A percentile compares a stretch with the other conserved stretches of the same genome.
Evolutionary conservation across 2,329 filamentous ascomycete species (phyloP).

Genomic region (Exserohilum turcica): DNA sequence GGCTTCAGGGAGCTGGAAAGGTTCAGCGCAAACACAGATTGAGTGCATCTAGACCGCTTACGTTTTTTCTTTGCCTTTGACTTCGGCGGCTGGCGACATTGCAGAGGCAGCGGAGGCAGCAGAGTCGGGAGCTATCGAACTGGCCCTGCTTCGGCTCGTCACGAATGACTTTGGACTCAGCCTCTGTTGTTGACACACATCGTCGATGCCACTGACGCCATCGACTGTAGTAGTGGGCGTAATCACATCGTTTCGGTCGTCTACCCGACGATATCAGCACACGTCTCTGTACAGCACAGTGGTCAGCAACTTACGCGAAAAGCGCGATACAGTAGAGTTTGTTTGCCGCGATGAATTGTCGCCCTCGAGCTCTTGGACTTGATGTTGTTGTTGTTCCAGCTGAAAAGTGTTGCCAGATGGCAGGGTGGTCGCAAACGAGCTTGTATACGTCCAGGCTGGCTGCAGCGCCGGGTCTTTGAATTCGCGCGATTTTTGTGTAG

Average conservation of each 20-base stretch:
- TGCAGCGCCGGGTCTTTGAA: conserved; percentile 37
- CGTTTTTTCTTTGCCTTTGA: conserved; percentile 9
- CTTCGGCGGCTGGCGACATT: neutral
- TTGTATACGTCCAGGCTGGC: conserved; percentile 39
- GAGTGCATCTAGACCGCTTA: neutral
- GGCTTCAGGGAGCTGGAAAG: conserved; percentile 20
- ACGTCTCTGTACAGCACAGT: neutral
- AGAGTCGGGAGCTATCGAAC: conserved; percentile 20
- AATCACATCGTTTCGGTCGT: conserved; percentile 33
- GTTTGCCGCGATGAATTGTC: conserved; percentile 38
- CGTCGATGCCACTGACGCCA: conserved; percentile 27
- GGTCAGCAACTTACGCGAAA: conserved; percentile 31
- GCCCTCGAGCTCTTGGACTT: conserved; percentile 38
- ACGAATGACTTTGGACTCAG: conserved; percentile 35
- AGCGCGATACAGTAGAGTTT: conserved; percentile 34
- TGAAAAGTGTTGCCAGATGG: conserved; percentile 44
- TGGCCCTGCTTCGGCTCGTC: conserved; percentile 28
- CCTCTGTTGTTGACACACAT: conserved; percentile 30
- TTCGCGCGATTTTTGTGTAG: conserved; percentile 11
- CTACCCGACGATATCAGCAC: conserved; percentile 17
- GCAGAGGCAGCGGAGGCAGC: conserved; percentile 8
- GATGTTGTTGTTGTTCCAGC: conserved; percentile 27
- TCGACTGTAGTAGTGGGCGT: conserved; percentile 27
- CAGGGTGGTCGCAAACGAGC: conserved; percentile 35
- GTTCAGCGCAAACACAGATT: conserved; percentile 2